Percentiles rank a stretch among this genome's conserved stretches.
Conservation (phyloP, 192 early-diverging fungal species). For the Linnemannia hyalina region DNA sequence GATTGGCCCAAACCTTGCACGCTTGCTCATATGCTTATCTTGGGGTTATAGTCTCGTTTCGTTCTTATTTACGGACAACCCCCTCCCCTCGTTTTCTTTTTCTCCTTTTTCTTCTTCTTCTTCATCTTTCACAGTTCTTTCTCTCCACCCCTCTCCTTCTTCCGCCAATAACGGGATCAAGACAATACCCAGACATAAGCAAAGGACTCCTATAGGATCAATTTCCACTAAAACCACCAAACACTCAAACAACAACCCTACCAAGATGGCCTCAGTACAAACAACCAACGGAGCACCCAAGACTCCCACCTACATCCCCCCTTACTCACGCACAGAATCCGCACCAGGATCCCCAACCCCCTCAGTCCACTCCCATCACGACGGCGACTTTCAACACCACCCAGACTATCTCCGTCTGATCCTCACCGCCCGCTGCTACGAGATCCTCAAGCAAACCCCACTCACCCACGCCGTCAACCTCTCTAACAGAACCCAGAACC, state of each 20-base stretch:
- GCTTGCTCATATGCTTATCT: slow-evolving; percentile 1
- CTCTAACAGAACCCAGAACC: slow-evolving; percentile 75
- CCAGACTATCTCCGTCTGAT: slow-evolving; percentile 96
- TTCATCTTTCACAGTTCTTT: neutral
- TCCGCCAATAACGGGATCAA: neutral
- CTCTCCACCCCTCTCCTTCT: neutral
- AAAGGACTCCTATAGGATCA: neutral
- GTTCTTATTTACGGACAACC: neutral
- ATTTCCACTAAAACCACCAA: neutral
- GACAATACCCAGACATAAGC: neutral
- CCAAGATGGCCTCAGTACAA: neutral
- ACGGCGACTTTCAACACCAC: neutral
- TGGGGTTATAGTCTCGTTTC: too few species aligned
- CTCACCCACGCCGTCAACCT: slow-evolving; percentile 88
- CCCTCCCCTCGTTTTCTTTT: neutral
- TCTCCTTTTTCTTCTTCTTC: neutral
- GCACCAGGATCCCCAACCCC: slow-evolving; percentile 21
- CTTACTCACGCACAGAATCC: slow-evolving; percentile 24
- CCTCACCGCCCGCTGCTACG: slow-evolving; percentile 94
- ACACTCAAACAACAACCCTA: neutral
- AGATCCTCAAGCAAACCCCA: slow-evolving; percentile 93
- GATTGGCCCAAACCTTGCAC: neutral
- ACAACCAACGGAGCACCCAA: neutral
- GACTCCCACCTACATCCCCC: slow-evolving; percentile 28
- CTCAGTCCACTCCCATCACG: neutral